Evolutionary conservation across 306 rosid genomes (phyloP), one percentile per base, ranked within the genome.

Genomic region (Oemleria cerasiformis): DNA sequence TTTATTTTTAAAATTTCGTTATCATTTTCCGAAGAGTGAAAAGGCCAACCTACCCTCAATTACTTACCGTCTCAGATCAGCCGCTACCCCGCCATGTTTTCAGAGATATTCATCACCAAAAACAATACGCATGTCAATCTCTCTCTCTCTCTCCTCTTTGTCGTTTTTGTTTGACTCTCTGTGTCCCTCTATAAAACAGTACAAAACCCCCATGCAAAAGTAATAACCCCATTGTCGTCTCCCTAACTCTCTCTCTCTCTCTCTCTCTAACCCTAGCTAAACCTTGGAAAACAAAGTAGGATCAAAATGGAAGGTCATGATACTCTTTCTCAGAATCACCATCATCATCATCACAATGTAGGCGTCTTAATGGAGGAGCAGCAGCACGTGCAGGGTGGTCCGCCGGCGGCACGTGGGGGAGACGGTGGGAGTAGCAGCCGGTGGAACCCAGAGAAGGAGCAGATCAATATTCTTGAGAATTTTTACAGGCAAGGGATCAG

Each of bases 371-470:
- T 30, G 36, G 36, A 30, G 61, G 57, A 53, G 4, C 59, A 41
- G 36, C 9, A 20, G 61, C 43, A 40, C 7, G 42, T 9, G 15
- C 13, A 30, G 23, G 45, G 65, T 5, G 73, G 68, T 19, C 11
- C 50, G 36, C 3, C 3, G 36, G 36, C 36, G 2, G 71, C 40
- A 0, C 50, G 43, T 60, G n/a, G 42, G 47, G 38, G 69, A 21
- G 63, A 10, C 30, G 41, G 67, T 14, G 80, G 34, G 60, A 83
- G 74, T 53, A 87, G 87, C 3, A 19, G 14, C 3, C 66, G 98
- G 62, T 94, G 98, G 98, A 94, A 83, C 72, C 98, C 98, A 41
- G 91, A 96, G 0, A 94, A 89, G 75, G 98, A 94, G 85, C 98
- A 93, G 71, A 84, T 93, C 81, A 79, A 57, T 43, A 57, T 88